Evolutionary conservation across 2,329 filamentous ascomycete species (phyloP).

Genomic region (Fusarium lyarnte): DNA sequence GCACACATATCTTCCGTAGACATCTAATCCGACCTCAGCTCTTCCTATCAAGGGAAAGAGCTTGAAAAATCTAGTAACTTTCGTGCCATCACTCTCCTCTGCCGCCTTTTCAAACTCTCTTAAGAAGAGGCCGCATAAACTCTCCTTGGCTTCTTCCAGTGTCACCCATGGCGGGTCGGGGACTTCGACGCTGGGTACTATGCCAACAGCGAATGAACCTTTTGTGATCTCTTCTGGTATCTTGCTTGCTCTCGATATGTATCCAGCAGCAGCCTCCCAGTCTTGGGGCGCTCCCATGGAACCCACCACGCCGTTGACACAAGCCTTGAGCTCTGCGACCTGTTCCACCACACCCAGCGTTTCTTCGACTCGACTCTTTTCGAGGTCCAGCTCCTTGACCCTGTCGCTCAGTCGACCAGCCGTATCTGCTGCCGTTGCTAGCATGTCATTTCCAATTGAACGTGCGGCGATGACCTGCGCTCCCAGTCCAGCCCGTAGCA

Average conservation of each 20-base stretch:
- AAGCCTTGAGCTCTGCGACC: constrained; percentile 95
- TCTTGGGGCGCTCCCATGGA: constrained; percentile 98
- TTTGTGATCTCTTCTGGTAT: constrained; percentile 83
- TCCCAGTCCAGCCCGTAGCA: constrained; percentile 87
- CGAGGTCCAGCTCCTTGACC: constrained; percentile 87
- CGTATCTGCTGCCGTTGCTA: constrained; percentile 84
- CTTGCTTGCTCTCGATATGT: constrained; percentile 83
- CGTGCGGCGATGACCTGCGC: constrained; percentile 86
- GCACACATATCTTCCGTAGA: constrained; percentile 96
- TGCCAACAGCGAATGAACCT: constrained; percentile 87
- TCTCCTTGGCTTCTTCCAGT: constrained; percentile 86
- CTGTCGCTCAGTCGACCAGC: constrained; percentile 86
- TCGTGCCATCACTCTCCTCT: constrained; percentile 83
- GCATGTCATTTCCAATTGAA: constrained; percentile 88
- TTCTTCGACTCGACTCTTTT: constrained; percentile 90
- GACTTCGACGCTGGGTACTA: constrained; percentile 95
- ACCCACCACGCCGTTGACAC: constrained; percentile 90
- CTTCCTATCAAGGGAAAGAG: constrained; percentile 93
- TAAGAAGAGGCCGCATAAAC: constrained; percentile 88
- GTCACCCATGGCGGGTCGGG: constrained; percentile 91
- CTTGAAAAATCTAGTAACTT: constrained; percentile 97
- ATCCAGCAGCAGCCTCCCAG: constrained; percentile 95
- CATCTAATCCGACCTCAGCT: constrained; percentile 88
- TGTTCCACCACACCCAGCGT: constrained; percentile 94
- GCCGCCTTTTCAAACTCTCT: constrained; percentile 95